Percentiles rank a stretch among this genome's conserved stretches.
These are phyloP conservation scores for Cyberlindnera veronae DNA, from an alignment of 805 yeast species.

Conservation along the genomic window DNA sequence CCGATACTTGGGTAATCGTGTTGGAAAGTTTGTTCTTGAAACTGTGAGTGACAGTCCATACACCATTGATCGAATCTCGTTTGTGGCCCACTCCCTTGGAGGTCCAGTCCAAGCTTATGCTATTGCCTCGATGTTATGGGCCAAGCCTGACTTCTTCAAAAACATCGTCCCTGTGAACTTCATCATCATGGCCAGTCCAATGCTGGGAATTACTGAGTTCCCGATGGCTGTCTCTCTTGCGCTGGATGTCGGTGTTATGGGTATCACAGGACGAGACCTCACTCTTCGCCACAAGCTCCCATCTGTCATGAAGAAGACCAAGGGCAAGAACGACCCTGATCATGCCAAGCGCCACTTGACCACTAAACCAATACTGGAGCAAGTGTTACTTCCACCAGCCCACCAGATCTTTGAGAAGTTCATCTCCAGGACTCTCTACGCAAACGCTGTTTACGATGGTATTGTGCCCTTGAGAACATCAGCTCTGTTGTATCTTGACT, in stretches of 20 bases:
- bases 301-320: conserved; percentile 15
- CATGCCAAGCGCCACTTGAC: conserved; percentile 18
- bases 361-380: conserved; percentile 62
- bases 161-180: conserved; percentile 70
- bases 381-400: conserved; percentile 75
- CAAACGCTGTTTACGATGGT: conserved; percentile 90
- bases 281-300: conserved; percentile 52
- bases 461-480: conserved; percentile 93
- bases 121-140: conserved; percentile 60
- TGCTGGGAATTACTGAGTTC: conserved; percentile 85
- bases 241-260: conserved; percentile 84
- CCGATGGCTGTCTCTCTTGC: conserved; percentile 84
- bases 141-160: conserved; percentile 68
- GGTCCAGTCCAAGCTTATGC: conserved; percentile 92
- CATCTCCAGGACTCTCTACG: conserved; percentile 73
- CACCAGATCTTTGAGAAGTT: conserved; percentile 60
- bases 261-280: conserved; percentile 87
- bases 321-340: conserved; percentile 1
- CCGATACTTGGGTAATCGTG: conserved; percentile 74
- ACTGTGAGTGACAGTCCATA: conserved; percentile 41
- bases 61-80: conserved; percentile 64
- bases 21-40: conserved; percentile 61
- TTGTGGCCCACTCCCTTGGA: conserved; percentile 91
- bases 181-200: conserved; percentile 81
- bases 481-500: conserved; percentile 79